Conservation (phyloP, 345 rosid genomes). For the Erysimum cheiranthoides region DNA sequence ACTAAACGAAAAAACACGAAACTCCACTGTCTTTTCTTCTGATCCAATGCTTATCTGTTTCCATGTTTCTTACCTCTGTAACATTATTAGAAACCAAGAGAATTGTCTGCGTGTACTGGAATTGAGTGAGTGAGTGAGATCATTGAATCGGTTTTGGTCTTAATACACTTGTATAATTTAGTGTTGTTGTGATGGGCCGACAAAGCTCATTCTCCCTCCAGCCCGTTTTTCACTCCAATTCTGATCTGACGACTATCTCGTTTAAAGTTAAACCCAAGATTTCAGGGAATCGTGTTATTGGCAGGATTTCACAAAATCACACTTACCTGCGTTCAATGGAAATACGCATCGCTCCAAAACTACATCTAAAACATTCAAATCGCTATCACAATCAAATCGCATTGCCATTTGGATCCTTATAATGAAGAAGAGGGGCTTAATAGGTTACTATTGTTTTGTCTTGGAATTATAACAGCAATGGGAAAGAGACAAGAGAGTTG, state of each 20-base stretch:
- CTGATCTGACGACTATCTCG: not conserved
- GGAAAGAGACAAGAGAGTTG: slow-evolving; percentile 41
- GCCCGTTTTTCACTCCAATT: not conserved
- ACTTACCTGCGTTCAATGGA: not conserved
- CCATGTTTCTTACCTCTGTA: slow-evolving; percentile 23
- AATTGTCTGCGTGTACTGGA: slow-evolving; percentile 9
- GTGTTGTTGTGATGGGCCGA: not conserved
- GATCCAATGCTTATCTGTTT: slow-evolving; percentile 27
- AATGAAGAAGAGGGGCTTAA: not conserved
- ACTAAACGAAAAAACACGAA: slow-evolving; percentile 20
- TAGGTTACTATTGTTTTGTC: not conserved
- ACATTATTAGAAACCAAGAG: slow-evolving; percentile 18
- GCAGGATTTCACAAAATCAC: not conserved
- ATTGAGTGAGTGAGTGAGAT: slow-evolving; percentile 27
- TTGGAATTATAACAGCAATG: slow-evolving; percentile 20
- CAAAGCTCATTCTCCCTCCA: not conserved
- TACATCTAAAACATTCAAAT: not conserved
- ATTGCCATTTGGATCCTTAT: not conserved
- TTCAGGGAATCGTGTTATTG: not conserved
- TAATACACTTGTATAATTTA: not conserved
- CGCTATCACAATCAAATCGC: not conserved
- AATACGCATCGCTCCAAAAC: not conserved
- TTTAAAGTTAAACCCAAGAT: not conserved
- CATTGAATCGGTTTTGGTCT: slow-evolving; percentile 15
- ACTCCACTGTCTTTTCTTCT: slow-evolving; percentile 3